phyloP scores from a whole-genome alignment of 2,329 filamentous ascomycete species.

The Dactylellina haptotyla region DNA sequence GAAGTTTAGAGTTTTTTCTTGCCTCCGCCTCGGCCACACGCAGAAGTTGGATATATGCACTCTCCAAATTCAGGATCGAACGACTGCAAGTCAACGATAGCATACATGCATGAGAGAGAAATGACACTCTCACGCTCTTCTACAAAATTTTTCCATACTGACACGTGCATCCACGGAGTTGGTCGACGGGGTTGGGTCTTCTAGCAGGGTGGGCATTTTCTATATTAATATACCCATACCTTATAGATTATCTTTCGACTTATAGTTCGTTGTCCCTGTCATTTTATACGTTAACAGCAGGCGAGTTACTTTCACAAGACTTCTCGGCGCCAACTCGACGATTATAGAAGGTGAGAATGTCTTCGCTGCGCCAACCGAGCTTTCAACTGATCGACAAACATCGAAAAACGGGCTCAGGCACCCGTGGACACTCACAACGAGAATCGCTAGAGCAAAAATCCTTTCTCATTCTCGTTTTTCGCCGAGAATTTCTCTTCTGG shows the following conservation, averaged over 20 bases:
- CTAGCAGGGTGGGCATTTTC: not conserved
- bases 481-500: slow-evolving; percentile 24
- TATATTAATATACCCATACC: not conserved
- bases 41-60: not conserved
- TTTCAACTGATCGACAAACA: slow-evolving; percentile 49
- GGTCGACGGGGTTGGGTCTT: too few relatives aligned
- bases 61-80: slow-evolving; percentile 41
- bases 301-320: slow-evolving; percentile 47
- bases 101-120: slow-evolving; percentile 18
- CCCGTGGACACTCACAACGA: slow-evolving; percentile 21
- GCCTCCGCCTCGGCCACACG: not conserved
- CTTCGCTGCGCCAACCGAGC: slow-evolving; percentile 35
- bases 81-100: slow-evolving; percentile 20
- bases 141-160: not conserved
- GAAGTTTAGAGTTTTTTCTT: slow-evolving; percentile 7
- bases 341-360: slow-evolving; percentile 44
- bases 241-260: slow-evolving; percentile 4
- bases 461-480: slow-evolving; percentile 30
- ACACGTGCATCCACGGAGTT: slow-evolving; percentile 11
- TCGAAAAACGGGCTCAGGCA: slow-evolving; percentile 49
- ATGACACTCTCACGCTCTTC: not conserved
- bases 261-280: slow-evolving; percentile 16
- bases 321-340: slow-evolving; percentile 44
- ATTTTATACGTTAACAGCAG: slow-evolving; percentile 47
- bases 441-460: not conserved